Evolutionary conservation across 108 stramenopile species (phyloP), one percentile per base, ranked within the genome.

Genomic region (Cyclotella sp.): DNA sequence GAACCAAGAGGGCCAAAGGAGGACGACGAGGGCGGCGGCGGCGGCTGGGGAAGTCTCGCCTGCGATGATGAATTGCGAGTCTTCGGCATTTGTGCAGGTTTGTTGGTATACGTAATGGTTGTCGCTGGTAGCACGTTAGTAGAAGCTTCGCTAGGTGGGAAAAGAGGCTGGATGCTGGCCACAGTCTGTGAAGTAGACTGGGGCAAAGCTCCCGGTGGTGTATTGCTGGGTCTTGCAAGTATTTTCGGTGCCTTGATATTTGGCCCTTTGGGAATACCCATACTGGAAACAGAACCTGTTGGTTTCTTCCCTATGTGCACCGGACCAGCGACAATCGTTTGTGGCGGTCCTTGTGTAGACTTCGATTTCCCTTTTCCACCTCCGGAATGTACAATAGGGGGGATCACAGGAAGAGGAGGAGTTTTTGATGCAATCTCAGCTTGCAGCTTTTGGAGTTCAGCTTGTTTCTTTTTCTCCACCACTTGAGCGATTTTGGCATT

Each of bases 401-500:
- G 65, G 9, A 64, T 49, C 13, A 19, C 41, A 28, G 44, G 61
- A 7, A 28, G 70, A 65, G 41, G 27, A 29, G 49, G 29, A 12
- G 63, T 59, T 30, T 66, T 54, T 42, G 53, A 3, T 13, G 58
- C 30, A 24, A 43, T 47, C 18, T 70, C 51, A 40, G 63, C 45
- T 63, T 70, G 16, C 14, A 59, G n/a, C 64, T 70, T 70, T 71
- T 79, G 79, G 30, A 72, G 60, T 39, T 85, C 81, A 44, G 49
- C 73, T 40, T 60, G 70, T 21, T 65, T 49, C 22, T 54, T 72
- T 57, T 63, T 49, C 26, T 57, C 77, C 66, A 85, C 34, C 12
- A 76, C 88, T 68, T 86, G 62, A 0, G 76, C 83, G 19, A 86
- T 39, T 47, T 87, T 90, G 3, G 82, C 86, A 52, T 84, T 79